Percentiles rank a stretch among this genome's conserved stretches.
phyloP scores from a whole-genome alignment of 2,329 filamentous ascomycete genomes.

The Phialocephala sp. region DNA sequence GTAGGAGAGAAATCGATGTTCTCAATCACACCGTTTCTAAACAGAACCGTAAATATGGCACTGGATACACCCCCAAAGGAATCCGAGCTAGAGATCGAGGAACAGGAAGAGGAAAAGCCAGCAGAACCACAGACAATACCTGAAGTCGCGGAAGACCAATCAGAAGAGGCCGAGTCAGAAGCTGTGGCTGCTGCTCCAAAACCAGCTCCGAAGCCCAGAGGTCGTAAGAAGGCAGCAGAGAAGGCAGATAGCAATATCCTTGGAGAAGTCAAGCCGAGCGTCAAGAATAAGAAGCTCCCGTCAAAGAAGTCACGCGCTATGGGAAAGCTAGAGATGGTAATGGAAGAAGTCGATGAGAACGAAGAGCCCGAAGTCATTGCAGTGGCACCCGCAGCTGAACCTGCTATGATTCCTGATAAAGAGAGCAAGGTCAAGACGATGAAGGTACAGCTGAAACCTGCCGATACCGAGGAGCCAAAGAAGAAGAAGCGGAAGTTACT shows the following conservation, averaged over 20 bases:
- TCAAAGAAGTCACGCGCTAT: slow-evolving; percentile 40
- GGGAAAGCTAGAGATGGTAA: slow-evolving; percentile 47
- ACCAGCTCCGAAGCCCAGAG: slow-evolving; percentile 29
- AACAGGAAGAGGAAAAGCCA: slow-evolving; percentile 19
- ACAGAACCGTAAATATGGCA: slow-evolving; percentile 68
- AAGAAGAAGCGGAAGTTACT: slow-evolving; percentile 79
- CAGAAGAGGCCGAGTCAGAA: not conserved
- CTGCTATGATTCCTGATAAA: slow-evolving; percentile 18
- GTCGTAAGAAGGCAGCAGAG: slow-evolving; percentile 33
- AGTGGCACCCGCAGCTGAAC: slow-evolving; percentile 22
- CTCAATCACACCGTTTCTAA: slow-evolving; percentile 93
- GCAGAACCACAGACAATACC: slow-evolving; percentile 14
- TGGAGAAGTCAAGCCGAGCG: slow-evolving; percentile 47
- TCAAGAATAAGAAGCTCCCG: slow-evolving; percentile 40
- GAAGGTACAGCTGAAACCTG: slow-evolving; percentile 28
- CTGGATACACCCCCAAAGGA: slow-evolving; percentile 43
- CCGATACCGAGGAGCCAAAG: slow-evolving; percentile 46
- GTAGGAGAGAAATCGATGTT: slow-evolving; percentile 89
- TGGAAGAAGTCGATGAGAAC: slow-evolving; percentile 46
- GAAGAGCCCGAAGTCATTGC: slow-evolving; percentile 42
- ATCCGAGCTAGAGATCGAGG: slow-evolving; percentile 17
- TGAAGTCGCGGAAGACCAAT: slow-evolving; percentile 3
- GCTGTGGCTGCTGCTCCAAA: slow-evolving; percentile 23
- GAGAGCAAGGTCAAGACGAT: slow-evolving; percentile 18
- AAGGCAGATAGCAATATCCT: slow-evolving; percentile 49